Base-by-base conservation (phyloP, 768 basidiomycete genomes). In the Rhizopogon salebrosus region DNA sequence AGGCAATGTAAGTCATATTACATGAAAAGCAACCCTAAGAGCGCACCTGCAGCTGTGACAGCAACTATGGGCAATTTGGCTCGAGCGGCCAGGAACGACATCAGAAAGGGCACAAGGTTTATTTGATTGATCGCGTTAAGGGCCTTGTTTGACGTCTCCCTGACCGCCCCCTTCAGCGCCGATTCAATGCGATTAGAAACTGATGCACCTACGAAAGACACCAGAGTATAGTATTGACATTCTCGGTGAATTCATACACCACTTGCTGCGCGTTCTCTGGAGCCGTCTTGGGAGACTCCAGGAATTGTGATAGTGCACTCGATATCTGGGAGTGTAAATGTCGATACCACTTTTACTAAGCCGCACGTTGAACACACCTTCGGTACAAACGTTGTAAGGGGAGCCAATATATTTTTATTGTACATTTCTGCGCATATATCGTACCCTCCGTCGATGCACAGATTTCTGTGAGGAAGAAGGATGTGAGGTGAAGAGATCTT, bases 381-480 rank as follows among this genome's bases (percentile, higher is more conserved):
- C 6, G 88, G 85, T 16, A 93, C 76, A 60, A 92, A 89, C 0
- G 79, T 76, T 59, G 76, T 83, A 53, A 93, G 68, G 2, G 90
- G 89, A 6, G 84, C 78, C 46, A 97, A 74, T 41, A 97, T 85
- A 59, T 90, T 91, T 73, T 97, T 97, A 69, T 98, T 97, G 72
- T 87, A 95, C 91, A 98, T 95, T 69, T 97, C 92, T 1, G 89
- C 92, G 61, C 94, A 95, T 42, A 97, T 89, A 58, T 97, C 93
- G 64, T 91, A 89, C 48, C 95, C 95, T 14, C 94, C 95, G 64
- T 98, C 95, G 62, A 98, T 86, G 62, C 92, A 93, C 13, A 98
- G 70, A 72, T 97, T 98, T 56, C 94, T 97, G 62, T 31, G 49
- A 43, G 48, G 27, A 26, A 37, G 9, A 18, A 36, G 9, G n/a